Evolutionary conservation across 352 stramenopile species (phyloP).

Genomic region (Globisporangium recalcitrans): DNA sequence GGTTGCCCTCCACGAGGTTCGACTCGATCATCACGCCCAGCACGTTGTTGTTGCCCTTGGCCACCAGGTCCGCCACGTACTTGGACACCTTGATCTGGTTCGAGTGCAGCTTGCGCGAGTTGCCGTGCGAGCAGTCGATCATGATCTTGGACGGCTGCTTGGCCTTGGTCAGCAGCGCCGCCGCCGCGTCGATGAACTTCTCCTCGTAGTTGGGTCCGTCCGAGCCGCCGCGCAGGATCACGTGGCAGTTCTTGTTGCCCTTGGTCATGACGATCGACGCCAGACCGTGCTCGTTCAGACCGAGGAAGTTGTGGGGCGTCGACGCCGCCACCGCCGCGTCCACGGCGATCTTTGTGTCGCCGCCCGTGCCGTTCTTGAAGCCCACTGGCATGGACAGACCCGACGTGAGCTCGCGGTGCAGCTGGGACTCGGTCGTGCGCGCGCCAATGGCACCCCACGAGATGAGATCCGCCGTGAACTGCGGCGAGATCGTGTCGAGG

Average conservation of each 20-base stretch:
- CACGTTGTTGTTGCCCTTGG: constrained; percentile 57
- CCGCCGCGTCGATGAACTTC: constrained; percentile 60
- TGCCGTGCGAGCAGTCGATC: constrained; percentile 87
- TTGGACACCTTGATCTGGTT: constrained; percentile 79
- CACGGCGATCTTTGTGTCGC: constrained; percentile 77
- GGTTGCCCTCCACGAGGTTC: constrained; percentile 84
- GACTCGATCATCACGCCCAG: constrained; percentile 88
- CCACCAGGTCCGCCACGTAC: constrained; percentile 63
- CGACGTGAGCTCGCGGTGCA: constrained; percentile 86
- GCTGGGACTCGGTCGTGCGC: constrained; percentile 80
- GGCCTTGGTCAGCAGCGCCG: constrained; percentile 54
- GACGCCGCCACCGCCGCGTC: constrained; percentile 66
- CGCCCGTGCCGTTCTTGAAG: constrained; percentile 89
- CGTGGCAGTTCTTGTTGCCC: constrained; percentile 82
- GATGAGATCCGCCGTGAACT: constrained; percentile 75
- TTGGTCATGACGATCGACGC: constrained; percentile 80
- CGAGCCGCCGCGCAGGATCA: constrained; percentile 75
- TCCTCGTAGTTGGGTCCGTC: constrained; percentile 80
- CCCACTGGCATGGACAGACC: constrained; percentile 86
- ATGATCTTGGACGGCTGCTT: constrained; percentile 75
- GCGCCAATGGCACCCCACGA: constrained; percentile 82
- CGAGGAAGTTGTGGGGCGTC: constrained; percentile 76
- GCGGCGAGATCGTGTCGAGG: constrained; percentile 77
- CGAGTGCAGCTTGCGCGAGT: constrained; percentile 76
- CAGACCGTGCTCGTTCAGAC: constrained; percentile 75